These are phyloP conservation scores for Metschnikowia matae DNA, from an alignment of 805 yeast genomes.

Conservation along the genomic window DNA sequence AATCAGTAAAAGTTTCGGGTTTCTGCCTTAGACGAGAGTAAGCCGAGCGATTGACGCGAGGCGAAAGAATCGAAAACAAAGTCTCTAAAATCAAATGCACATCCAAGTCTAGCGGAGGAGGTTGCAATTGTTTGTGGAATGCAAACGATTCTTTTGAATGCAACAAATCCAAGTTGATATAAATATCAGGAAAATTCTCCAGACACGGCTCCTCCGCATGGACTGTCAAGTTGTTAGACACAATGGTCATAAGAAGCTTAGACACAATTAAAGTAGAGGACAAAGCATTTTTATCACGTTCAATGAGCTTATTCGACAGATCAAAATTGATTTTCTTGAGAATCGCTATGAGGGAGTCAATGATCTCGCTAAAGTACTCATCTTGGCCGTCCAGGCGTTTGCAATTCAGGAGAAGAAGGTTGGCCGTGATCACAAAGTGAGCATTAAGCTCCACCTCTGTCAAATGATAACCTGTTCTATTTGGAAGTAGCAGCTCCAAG, in stretches of 20 bases:
- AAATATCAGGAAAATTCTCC: constrained; percentile 9
- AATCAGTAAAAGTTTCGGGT: constrained; percentile 1
- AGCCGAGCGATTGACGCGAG: constrained; percentile 26
- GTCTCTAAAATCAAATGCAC: constrained; percentile 26
- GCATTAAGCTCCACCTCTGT: constrained; percentile 41
- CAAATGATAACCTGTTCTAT: constrained; percentile 34
- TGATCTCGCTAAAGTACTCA: constrained; percentile 16
- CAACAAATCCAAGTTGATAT: constrained; percentile 10
- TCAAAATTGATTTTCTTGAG: constrained; percentile 20
- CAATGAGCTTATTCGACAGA: constrained; percentile 19
- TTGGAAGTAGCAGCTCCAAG: constrained; percentile 34
- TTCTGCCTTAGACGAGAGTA: constrained; percentile 23
- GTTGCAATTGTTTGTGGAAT: constrained; percentile 28
- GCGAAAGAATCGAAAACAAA: constrained; percentile 27
- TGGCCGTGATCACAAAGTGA: constrained; percentile 32
- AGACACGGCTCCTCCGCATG: constrained; percentile 3
- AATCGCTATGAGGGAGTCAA: constrained; percentile 22
- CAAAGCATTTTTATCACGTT: constrained; percentile 28
- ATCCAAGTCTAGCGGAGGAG: constrained; percentile 22
- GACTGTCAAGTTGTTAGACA: constrained; percentile 28
- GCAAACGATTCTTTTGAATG: constrained; percentile 21
- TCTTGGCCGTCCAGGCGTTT: constrained; percentile 11
- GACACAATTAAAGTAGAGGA: constrained; percentile 31
- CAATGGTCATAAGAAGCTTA: constrained; percentile 27
- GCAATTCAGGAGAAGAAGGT: constrained; percentile 22